Conservation (phyloP, 1,139 yeast genomes). For the Schwanniomyces etchellsii region DNA sequence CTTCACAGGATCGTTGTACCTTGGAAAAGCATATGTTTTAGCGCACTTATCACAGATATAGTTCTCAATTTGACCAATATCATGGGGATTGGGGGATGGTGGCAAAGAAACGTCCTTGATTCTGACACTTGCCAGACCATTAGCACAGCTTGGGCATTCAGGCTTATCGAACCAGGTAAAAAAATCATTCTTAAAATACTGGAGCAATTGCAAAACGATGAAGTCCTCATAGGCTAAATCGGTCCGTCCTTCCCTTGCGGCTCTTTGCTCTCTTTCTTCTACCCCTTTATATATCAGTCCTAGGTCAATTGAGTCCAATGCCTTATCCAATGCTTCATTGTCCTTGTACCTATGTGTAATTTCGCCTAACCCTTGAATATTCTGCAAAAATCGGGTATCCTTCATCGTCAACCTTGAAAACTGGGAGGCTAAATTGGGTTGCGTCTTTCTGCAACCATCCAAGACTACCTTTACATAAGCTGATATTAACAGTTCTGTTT, state of each 20-base stretch:
- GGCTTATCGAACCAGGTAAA: slow-evolving; percentile 82
- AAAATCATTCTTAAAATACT: slow-evolving; percentile 76
- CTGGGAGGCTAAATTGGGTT: slow-evolving; percentile 1
- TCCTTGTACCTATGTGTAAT: slow-evolving; percentile 9
- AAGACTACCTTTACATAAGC: slow-evolving; percentile 3
- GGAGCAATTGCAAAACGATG: slow-evolving; percentile 60
- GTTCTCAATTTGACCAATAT: slow-evolving; percentile 43
- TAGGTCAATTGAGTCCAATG: slow-evolving; percentile 33
- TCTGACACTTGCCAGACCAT: slow-evolving; percentile 10
- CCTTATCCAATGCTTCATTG: slow-evolving; percentile 13
- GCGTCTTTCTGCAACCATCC: slow-evolving; percentile 1
- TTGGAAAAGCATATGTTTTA: slow-evolving; percentile 52
- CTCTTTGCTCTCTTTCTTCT: slow-evolving; percentile 17
- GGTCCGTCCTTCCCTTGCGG: neutral
- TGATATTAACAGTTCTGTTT: slow-evolving; percentile 1
- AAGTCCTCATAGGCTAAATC: slow-evolving; percentile 55
- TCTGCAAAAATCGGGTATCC: slow-evolving; percentile 10
- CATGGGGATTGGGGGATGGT: slow-evolving; percentile 22
- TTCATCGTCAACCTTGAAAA: slow-evolving; percentile 2
- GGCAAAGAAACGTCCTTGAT: slow-evolving; percentile 11
- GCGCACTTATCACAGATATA: slow-evolving; percentile 56
- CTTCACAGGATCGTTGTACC: slow-evolving; percentile 65
- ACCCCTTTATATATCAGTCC: slow-evolving; percentile 31
- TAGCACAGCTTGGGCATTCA: slow-evolving; percentile 47
- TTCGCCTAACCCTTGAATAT: slow-evolving; percentile 6